A percentile compares a stretch with the other conserved stretches of the same genome.
phyloP scores from a whole-genome alignment of 2,329 filamentous ascomycete species.

The Falciphora oryzae region DNA sequence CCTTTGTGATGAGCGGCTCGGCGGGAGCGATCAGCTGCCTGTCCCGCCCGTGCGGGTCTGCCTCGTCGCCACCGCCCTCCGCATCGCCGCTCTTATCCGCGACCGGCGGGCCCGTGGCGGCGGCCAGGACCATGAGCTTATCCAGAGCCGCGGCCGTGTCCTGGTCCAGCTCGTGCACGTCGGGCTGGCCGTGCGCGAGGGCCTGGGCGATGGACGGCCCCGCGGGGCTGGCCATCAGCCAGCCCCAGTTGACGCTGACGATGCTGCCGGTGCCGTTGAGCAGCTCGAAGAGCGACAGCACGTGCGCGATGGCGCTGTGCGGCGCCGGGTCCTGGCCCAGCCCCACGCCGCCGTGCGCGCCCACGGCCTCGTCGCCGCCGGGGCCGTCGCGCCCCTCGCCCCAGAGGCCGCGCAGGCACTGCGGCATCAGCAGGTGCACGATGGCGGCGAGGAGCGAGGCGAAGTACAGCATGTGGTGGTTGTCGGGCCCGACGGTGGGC shows the following conservation, averaged over 20 bases:
- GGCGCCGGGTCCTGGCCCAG: neutral
- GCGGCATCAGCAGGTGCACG: constrained; percentile 9
- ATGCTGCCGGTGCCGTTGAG: constrained; percentile 9
- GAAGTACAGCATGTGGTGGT: constrained; percentile 8
- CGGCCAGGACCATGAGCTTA: constrained; percentile 6
- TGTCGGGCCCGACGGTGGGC: neutral
- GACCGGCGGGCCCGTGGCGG: constrained; percentile 5
- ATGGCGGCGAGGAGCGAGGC: constrained; percentile 6
- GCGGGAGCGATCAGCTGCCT: neutral
- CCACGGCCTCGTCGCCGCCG: neutral
- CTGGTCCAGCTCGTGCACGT: constrained; percentile 5
- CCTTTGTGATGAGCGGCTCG: neutral
- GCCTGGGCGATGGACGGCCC: constrained; percentile 8
- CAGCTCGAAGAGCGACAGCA: constrained; percentile 8
- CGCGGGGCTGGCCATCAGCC: constrained; percentile 3
- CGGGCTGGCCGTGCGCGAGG: constrained; percentile 5
- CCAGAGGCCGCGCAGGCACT: neutral
- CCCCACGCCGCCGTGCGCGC: constrained; percentile 1
- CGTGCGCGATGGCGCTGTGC: constrained; percentile 9
- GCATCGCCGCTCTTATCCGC: neutral
- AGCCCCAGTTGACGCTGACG: constrained; percentile 6
- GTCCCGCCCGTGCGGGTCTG: neutral
- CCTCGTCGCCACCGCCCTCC: neutral
- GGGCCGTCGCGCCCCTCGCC: neutral
- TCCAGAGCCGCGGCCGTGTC: constrained; percentile 6